A percentile compares a stretch with the other conserved stretches of the same genome.
Conservation (phyloP, 2,329 filamentous ascomycete genomes). For the Helicocarpus griseus region DNA sequence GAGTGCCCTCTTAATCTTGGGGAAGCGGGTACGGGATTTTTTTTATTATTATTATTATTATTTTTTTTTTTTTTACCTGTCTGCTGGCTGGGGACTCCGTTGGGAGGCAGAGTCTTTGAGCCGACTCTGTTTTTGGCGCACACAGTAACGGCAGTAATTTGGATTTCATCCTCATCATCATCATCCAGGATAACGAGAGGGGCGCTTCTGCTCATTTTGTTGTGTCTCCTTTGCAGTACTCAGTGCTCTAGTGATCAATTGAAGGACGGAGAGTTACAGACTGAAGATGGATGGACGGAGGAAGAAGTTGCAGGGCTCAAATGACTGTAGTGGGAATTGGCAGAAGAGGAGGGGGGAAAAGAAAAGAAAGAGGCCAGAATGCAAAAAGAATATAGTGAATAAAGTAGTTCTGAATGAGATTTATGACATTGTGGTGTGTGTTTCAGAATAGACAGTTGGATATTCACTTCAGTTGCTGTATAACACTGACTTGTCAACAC, state of each 20-base stretch:
- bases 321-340: neutral
- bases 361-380: neutral
- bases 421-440: too few species aligned
- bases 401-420: too few species aligned
- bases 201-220: neutral
- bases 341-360: neutral
- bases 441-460: neutral
- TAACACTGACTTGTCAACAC: too few species aligned
- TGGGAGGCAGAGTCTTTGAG: neutral
- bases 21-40: neutral
- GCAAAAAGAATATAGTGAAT: neutral
- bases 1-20: neutral
- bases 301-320: neutral
- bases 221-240: neutral
- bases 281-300: too few species aligned
- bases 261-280: too few species aligned
- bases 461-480: too few species aligned
- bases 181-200: slow-evolving; percentile 5
- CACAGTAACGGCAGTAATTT: slow-evolving; percentile 1
- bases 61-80: neutral
- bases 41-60: too few species aligned
- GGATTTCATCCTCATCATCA: slow-evolving; percentile 7
- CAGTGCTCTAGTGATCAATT: neutral
- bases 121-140: neutral
- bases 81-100: neutral